A percentile compares a stretch with the other conserved stretches of the same genome.
These are phyloP conservation scores for Boletus chippewaensis DNA, from an alignment of 1,284 basidiomycete genomes.

Conservation along the genomic window DNA sequence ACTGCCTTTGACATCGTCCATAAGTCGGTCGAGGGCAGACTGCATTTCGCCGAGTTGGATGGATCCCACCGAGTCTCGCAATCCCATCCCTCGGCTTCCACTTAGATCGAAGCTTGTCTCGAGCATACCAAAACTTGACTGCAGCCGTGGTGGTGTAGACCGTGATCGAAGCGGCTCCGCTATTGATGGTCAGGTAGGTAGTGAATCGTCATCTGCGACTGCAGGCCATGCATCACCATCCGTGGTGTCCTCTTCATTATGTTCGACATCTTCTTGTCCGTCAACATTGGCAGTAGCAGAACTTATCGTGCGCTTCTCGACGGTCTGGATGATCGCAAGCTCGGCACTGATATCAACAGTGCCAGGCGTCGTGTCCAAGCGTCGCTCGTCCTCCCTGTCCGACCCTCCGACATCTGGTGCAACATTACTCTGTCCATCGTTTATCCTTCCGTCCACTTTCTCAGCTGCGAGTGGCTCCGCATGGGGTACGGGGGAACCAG, in stretches of 20 bases:
- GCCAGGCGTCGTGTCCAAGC: constrained; percentile 8
- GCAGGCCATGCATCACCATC: background rate
- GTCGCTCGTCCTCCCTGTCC: constrained; percentile 10
- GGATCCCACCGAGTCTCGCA: constrained; percentile 29
- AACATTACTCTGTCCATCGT: background rate
- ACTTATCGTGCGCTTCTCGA: constrained; percentile 36
- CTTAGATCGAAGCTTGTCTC: constrained; percentile 32
- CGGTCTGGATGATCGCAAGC: constrained; percentile 41
- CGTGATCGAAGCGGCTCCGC: constrained; percentile 7
- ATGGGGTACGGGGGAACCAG: constrained; percentile 9
- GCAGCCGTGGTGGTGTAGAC: constrained; percentile 6
- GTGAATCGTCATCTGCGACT: background rate
- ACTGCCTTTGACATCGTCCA: constrained; percentile 63
- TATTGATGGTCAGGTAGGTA: background rate
- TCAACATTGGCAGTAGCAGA: constrained; percentile 5
- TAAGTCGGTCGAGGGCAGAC: constrained; percentile 70
- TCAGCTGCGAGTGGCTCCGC: background rate
- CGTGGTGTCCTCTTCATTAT: background rate
- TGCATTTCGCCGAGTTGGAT: constrained; percentile 60
- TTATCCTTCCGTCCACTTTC: background rate
- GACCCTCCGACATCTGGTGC: background rate
- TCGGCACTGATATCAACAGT: constrained; percentile 38
- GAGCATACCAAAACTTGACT: constrained; percentile 17
- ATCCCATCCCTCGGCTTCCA: constrained; percentile 24
- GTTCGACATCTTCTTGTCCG: background rate